Evolutionary conservation across 108 stramenopile genomes (phyloP).

Genomic region (Cyclotella choctawhatcheeana): DNA sequence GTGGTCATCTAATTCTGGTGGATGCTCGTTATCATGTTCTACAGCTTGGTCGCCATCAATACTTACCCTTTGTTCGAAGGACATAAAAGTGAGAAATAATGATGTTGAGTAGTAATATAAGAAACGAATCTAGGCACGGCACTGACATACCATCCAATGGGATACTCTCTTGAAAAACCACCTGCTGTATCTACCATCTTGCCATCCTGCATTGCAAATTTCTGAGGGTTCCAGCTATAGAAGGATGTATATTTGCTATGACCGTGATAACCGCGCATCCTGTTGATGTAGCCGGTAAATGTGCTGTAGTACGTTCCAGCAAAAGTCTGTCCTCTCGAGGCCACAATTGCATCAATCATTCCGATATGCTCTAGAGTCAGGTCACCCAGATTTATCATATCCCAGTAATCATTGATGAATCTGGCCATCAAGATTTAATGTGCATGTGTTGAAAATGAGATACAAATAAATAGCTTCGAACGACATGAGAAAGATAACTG

Average conservation of each 20-base stretch:
- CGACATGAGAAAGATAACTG: too few relatives aligned
- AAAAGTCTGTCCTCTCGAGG: conserved; percentile 85
- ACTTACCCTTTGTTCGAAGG: conserved; percentile 38
- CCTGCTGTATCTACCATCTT: conserved; percentile 29
- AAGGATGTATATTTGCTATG: conserved; percentile 73
- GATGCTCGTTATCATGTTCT: conserved; percentile 25
- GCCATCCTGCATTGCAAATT: conserved; percentile 63
- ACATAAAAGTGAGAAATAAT: background rate
- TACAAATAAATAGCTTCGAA: background rate
- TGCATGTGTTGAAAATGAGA: background rate
- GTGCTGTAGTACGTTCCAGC: conserved; percentile 92
- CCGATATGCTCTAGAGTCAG: conserved; percentile 89
- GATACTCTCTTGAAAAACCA: conserved; percentile 72
- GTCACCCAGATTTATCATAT: conserved; percentile 62
- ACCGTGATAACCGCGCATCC: conserved; percentile 84
- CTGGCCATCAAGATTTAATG: background rate
- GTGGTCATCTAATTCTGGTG: background rate
- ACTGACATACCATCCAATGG: conserved; percentile 57
- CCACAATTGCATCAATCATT: conserved; percentile 95
- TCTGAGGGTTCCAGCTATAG: conserved; percentile 69
- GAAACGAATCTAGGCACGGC: background rate
- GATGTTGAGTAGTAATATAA: too few relatives aligned
- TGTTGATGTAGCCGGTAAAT: conserved; percentile 89
- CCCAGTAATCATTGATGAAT: conserved; percentile 86
- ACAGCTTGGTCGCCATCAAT: conserved; percentile 71